Evolutionary conservation across 2,329 filamentous ascomycete species (phyloP).

Genomic region (Aspergillus amoenus): DNA sequence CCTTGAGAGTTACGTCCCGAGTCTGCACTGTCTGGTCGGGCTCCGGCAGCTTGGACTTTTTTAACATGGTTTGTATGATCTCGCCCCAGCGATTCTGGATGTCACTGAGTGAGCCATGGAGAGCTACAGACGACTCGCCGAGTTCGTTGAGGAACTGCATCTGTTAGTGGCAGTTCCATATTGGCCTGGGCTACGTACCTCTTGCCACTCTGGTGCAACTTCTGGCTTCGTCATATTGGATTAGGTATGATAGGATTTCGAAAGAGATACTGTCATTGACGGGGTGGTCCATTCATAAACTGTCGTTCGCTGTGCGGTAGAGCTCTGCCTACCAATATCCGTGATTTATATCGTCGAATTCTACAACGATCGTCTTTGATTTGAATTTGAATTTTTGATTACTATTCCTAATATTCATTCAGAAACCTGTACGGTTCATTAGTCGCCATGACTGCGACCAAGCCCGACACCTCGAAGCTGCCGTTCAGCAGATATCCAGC

Average conservation of each 20-base stretch:
- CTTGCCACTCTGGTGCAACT: background rate
- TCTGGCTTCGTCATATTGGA: background rate
- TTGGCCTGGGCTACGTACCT: background rate
- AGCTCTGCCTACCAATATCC: background rate
- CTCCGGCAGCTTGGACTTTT: background rate
- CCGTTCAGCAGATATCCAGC: slow-evolving; percentile 6
- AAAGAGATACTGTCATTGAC: background rate
- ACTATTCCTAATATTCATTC: too few species aligned
- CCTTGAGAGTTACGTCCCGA: background rate
- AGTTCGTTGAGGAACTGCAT: slow-evolving; percentile 6
- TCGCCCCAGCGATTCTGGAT: background rate
- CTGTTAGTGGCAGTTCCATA: background rate
- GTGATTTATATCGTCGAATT: too few species aligned
- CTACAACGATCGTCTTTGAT: background rate
- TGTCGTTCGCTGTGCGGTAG: background rate
- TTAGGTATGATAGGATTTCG: too few species aligned
- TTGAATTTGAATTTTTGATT: background rate
- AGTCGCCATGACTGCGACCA: background rate
- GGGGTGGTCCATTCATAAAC: background rate
- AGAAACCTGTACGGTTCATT: too few species aligned
- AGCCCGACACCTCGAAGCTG: background rate
- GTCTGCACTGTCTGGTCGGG: slow-evolving; percentile 4
- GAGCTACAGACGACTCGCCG: background rate
- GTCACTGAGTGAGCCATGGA: background rate
- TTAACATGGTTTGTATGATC: background rate